Base-by-base conservation (phyloP, 306 rosid species). In the Mimosa pudica region DNA sequence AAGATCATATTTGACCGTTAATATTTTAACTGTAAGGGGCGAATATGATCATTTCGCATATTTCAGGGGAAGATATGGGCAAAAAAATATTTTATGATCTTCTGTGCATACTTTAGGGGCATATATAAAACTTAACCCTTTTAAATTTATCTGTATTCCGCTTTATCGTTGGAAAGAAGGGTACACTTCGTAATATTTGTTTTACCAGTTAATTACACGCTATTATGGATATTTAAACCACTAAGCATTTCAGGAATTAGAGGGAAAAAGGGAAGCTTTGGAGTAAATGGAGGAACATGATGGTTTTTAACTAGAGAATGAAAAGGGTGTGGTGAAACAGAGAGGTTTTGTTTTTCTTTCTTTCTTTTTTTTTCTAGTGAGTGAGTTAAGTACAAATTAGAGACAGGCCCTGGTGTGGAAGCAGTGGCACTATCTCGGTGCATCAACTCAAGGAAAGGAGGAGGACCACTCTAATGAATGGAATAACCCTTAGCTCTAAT, bases 391-490 rank as follows among this genome's bases (percentile, higher is more conserved):
- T 38, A 67, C 10, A 36, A 14, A 48, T 36, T 36, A 41, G 6
- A 5, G 6, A 5, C 62, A 55, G 62, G 70, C 35, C 57, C 33
- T 30, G 47, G 47, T 35, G 77, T 70, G 68, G 60, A 60, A 61
- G 84, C 86, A 61, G 77, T 62, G 78, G 51, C 38, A 48, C 79
- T 62, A 82, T 38, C 38, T 58, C 33, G 17, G 35, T 74, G 81
- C 89, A 79, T 81, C 83, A 67, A 65, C 73, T 54, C 62, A 67
- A 73, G 76, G 52, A 70, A 82, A 35, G 63, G 74, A 52, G 42
- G 73, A 82, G 80, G 88, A 80, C 82, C 88, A 65, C 71, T 60
- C 24, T 55, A n/a, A n/a, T 55, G 10, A 20, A 52, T 32, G 67
- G 17, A 66, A n/a, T 30, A 38, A 38, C 44, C 41, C 72, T 45